These are phyloP conservation scores for Oemleria cerasiformis DNA, from an alignment of 306 rosid genomes.

Conservation along the genomic window DNA sequence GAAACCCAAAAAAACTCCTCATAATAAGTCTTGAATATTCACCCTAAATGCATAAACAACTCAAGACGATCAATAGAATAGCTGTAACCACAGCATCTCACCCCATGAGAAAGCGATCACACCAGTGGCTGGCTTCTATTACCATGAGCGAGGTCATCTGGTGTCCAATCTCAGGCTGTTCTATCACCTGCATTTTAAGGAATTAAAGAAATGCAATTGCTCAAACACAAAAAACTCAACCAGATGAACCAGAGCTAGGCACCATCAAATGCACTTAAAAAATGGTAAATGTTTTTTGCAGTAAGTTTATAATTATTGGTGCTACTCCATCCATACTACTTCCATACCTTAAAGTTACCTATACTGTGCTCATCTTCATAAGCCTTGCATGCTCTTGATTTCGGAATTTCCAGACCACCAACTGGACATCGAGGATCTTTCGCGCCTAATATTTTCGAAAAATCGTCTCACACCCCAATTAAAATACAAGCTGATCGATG, in stretches of 20 bases:
- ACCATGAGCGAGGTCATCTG: constrained; percentile 56
- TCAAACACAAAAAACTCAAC: too few relatives aligned
- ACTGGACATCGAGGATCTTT: constrained; percentile 82
- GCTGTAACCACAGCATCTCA: neutral
- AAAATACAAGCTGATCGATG: too few relatives aligned
- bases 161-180: constrained; percentile 56
- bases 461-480: too few relatives aligned
- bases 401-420: constrained; percentile 51
- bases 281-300: neutral
- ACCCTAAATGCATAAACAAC: too few relatives aligned
- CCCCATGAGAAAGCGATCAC: constrained; percentile 56
- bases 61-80: too few relatives aligned
- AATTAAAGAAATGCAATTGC: neutral
- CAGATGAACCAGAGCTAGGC: too few relatives aligned
- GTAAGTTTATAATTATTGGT: neutral
- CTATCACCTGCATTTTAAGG: constrained; percentile 45
- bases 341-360: constrained; percentile 59
- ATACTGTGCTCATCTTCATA: constrained; percentile 34
- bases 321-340: neutral
- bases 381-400: constrained; percentile 38
- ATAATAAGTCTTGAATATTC: too few relatives aligned
- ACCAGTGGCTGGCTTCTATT: constrained; percentile 70
- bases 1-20: too few relatives aligned
- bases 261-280: too few relatives aligned
- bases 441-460: constrained; percentile 51